Evolutionary conservation across 2,329 filamentous ascomycete genomes (phyloP).

Genomic region (Teratosphaeria destructans): DNA sequence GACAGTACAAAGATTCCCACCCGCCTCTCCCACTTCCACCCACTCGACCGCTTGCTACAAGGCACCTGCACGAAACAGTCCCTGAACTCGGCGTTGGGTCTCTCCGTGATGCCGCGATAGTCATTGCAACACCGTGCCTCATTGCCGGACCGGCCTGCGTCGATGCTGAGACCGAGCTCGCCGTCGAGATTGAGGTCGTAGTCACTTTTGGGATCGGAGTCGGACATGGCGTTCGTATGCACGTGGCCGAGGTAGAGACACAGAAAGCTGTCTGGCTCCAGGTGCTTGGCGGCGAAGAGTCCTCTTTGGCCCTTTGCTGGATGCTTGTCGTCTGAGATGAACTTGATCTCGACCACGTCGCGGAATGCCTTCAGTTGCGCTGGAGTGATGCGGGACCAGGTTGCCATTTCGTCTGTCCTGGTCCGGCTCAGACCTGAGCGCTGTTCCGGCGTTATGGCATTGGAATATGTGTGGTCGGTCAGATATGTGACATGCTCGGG

Average conservation of each 20-base stretch:
- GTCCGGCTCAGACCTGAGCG: constrained; percentile 18
- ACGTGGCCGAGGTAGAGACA: constrained; percentile 41
- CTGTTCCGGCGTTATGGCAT: constrained; percentile 13
- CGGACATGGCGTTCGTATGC: constrained; percentile 33
- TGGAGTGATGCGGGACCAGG: constrained; percentile 14
- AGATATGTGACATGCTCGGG: constrained; percentile 22
- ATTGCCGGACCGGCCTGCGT: constrained; percentile 40
- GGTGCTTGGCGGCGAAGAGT: constrained; percentile 36
- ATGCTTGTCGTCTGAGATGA: constrained; percentile 32
- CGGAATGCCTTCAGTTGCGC: constrained; percentile 21
- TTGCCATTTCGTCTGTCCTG: constrained; percentile 12
- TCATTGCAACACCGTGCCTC: constrained; percentile 45
- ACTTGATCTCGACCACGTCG: constrained; percentile 31
- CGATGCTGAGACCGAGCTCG: constrained; percentile 38
- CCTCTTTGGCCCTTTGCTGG: constrained; percentile 40
- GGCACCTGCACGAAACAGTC: constrained; percentile 29
- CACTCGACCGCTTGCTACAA: constrained; percentile 26
- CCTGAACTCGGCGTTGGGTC: constrained; percentile 29
- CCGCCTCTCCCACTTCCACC: constrained; percentile 33
- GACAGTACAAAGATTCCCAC: constrained; percentile 43
- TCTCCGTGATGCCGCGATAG: constrained; percentile 38
- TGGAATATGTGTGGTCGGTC: constrained; percentile 22
- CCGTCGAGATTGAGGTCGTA: constrained; percentile 44
- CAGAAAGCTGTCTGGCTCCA: constrained; percentile 37
- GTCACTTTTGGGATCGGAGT: constrained; percentile 35